Conservation (phyloP, 176 grass and related monocot genomes). For the Neostapfia colusana region DNA sequence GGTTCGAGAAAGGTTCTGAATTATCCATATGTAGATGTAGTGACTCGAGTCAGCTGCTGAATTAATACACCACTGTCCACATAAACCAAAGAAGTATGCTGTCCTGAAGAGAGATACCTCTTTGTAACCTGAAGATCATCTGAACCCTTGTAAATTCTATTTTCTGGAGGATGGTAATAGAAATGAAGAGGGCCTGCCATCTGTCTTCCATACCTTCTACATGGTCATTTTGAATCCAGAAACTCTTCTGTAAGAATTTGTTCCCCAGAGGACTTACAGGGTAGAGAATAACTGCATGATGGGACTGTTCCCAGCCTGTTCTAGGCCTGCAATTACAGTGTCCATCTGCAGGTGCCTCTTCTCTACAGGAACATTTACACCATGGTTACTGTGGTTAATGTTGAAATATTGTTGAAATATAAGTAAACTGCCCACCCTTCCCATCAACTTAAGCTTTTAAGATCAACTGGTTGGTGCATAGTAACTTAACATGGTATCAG, state of each 20-base stretch:
- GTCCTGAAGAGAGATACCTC: conserved; percentile 31
- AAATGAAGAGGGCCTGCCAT: conserved; percentile 40
- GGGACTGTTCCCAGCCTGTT: conserved; percentile 15
- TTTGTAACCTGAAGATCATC: conserved; percentile 30
- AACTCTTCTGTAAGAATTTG: conserved; percentile 22
- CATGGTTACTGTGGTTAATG: background rate
- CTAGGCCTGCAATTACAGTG: conserved; percentile 7
- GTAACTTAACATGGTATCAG: too few relatives aligned
- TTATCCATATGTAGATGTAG: conserved; percentile 27
- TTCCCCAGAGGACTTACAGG: conserved; percentile 29
- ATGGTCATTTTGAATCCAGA: conserved; percentile 37
- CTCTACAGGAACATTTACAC: conserved; percentile 24
- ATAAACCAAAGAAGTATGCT: conserved; percentile 26
- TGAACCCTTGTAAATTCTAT: too few relatives aligned
- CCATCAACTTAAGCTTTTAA: too few relatives aligned
- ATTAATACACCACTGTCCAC: conserved; percentile 32
- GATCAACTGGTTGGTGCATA: too few relatives aligned
- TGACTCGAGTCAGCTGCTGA: conserved; percentile 22
- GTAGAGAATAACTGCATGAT: conserved; percentile 17
- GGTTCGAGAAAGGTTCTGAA: conserved; percentile 33
- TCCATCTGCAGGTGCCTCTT: conserved; percentile 31
- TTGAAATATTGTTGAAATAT: too few relatives aligned
- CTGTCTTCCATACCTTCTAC: conserved; percentile 24
- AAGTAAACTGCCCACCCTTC: too few relatives aligned
- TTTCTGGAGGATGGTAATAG: conserved; percentile 34